Base-by-base conservation (phyloP, 2,329 filamentous ascomycete genomes). In the Neonectria magnoliae region DNA sequence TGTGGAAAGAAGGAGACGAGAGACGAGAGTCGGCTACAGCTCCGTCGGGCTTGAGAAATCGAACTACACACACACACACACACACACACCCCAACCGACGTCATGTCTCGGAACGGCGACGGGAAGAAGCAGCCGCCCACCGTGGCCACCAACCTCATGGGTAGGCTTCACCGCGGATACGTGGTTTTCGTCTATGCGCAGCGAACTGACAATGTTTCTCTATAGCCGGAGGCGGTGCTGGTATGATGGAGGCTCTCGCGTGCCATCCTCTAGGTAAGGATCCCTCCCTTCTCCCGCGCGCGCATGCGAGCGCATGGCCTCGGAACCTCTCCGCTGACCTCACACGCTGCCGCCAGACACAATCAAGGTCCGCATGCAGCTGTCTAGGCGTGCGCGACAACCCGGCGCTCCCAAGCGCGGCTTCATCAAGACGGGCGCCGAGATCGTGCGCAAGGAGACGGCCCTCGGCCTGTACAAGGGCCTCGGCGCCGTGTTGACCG, bases 361-460 rank as follows among this genome's bases (percentile, higher is more conserved):
- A 65, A 97, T 98, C 85, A 98, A 99, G 87, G 96, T 99, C 67
- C 94, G 96, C 73, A 99, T 99, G 97, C 96, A 99, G 83, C 91
- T 99, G 65, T 98, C 96, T 60, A 88, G 91, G 71, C 90, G 96
- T 78, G 93, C 92, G 54, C 88, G 92, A 71, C 87, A 89, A 65
- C 94, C 94, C 61, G 96, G 96, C 66, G 89, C 91, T 79, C 93
- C 94, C 75, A 90, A 91, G 74, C 91, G 94, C 72, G 95, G 96
- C 68, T 99, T 99, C 83, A 79, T 98, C 70, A 85, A 85, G 60
- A 99, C 96, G 2, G 96, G 96, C 67, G 81, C 86, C 67, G 92
- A 97, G 73, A 98, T 99, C 74, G 89, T 97, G 59, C 88, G 88
- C 77, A 91, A 92, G 75, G 96, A 99, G 83, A 98, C 96, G 14